Evolutionary conservation across 2,329 filamentous ascomycete species (phyloP), one percentile per base, ranked within the genome.

Genomic region (Diaporthe amygdali): DNA sequence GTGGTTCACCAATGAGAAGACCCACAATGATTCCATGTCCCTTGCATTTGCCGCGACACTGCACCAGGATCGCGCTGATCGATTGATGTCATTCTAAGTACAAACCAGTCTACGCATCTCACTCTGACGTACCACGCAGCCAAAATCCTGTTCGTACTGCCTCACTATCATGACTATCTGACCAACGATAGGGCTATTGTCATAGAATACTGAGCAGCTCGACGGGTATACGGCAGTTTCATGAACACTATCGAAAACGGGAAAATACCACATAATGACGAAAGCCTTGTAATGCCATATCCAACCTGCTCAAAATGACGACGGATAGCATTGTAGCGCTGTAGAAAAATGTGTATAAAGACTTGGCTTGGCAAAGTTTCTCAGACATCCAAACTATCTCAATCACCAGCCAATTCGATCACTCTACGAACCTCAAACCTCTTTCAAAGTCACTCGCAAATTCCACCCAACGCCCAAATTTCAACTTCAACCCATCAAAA

Each of bases 1-100:
- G 49, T 37, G 22, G 22, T 17, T 15, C 20, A 46, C 52, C 52
- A n/a, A 52, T 22, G 9, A 47, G 44, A 22, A 9, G 41, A 56
- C 32, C 70, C 68, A 56, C 41, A 66, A 52, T 71, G 70, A 71
- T 59, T 64, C 69, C 66, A 69, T 61, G n/a, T 30, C 37, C 52
- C 34, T 51, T 46, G 39, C 59, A 47, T 44, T 32, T 44, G 34
- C 46, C 41, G 44, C 30, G 41, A 68, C 34, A 67, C 15, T 9
- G 20, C 7, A 17, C 41, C 27, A 47, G 59, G 59, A n/a, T 49
- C 44, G 20, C 22, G 64, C 25, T 25, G 66, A 49, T 59, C 52
- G 15, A 9, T 68, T 71, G 69, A 71, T 71, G 69, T 71, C 69
- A 71, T 68, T n/a, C 41, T 6, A 55, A 27, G 44, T 25, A 34